Evolutionary conservation across 192 early-diverging fungal genomes (phyloP).

Genomic region (Podila minutissima): DNA sequence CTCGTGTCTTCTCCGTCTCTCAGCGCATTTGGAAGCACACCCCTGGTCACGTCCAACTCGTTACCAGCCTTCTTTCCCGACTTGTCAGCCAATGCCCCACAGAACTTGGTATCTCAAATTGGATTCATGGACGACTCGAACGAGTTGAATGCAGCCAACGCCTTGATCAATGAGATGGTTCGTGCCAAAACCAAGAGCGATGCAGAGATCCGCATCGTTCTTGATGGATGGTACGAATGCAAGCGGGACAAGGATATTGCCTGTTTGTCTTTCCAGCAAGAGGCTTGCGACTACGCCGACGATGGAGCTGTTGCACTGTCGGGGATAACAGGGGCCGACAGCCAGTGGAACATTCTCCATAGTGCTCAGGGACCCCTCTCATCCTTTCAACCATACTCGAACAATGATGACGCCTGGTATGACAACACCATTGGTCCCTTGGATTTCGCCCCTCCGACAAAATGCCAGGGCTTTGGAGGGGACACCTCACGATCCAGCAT

Average conservation of each 20-base stretch:
- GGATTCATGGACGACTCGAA: constrained; percentile 51
- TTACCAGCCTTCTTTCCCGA: constrained; percentile 46
- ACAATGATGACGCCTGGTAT: constrained; percentile 15
- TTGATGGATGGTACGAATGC: constrained; percentile 51
- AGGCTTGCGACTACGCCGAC: background rate
- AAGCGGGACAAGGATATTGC: constrained; percentile 38
- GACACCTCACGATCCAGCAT: background rate
- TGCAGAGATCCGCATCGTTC: constrained; percentile 38
- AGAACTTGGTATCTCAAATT: constrained; percentile 50
- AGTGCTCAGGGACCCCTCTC: constrained; percentile 1
- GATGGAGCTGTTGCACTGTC: background rate
- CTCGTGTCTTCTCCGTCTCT: constrained; percentile 39
- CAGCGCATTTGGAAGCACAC: constrained; percentile 23
- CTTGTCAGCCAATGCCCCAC: constrained; percentile 41
- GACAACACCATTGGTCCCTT: constrained; percentile 39
- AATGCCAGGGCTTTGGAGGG: background rate
- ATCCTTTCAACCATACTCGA: background rate
- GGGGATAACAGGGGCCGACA: background rate
- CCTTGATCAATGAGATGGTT: constrained; percentile 39
- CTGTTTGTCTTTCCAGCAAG: constrained; percentile 25
- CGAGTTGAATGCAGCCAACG: constrained; percentile 39
- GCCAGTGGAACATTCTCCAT: constrained; percentile 12
- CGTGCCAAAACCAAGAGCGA: constrained; percentile 45
- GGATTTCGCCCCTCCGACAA: constrained; percentile 11
- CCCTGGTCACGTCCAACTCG: constrained; percentile 25